phyloP scores from a whole-genome alignment of 768 basidiomycete genomes.

The Collybiopsis confluens region DNA sequence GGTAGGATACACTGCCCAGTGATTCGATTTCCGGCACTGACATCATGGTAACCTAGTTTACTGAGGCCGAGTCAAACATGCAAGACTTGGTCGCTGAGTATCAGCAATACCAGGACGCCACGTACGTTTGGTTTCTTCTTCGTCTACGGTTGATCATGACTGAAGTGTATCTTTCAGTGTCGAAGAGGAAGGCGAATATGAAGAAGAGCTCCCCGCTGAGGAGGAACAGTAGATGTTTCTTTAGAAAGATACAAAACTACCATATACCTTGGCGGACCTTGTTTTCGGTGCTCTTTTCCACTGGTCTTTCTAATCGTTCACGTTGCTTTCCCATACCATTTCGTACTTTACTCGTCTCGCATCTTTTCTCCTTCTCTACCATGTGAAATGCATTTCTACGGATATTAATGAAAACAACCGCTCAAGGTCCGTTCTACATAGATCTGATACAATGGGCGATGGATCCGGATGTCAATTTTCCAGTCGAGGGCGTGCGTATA shows the following conservation, averaged over 20 bases:
- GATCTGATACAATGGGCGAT: slow-evolving; percentile 8
- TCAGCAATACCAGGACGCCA: slow-evolving; percentile 94
- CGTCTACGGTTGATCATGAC: neutral
- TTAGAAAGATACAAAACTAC: slow-evolving; percentile 10
- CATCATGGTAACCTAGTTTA: slow-evolving; percentile 51
- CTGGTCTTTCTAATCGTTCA: neutral
- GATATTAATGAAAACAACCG: slow-evolving; percentile 21
- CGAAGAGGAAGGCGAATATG: slow-evolving; percentile 87
- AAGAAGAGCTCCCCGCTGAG: slow-evolving; percentile 65
- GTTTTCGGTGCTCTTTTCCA: slow-evolving; percentile 9
- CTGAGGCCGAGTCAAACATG: slow-evolving; percentile 99
- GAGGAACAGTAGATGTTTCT: slow-evolving; percentile 48
- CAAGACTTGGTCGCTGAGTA: slow-evolving; percentile 98
- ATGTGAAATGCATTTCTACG: slow-evolving; percentile 23
- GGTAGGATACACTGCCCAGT: slow-evolving; percentile 28
- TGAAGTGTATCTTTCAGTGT: slow-evolving; percentile 41
- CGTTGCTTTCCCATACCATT: too few species aligned
- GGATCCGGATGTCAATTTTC: too few species aligned
- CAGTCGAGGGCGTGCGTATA: too few species aligned
- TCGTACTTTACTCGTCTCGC: too few species aligned
- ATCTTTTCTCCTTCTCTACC: too few species aligned
- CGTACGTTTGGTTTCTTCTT: slow-evolving; percentile 48
- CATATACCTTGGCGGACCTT: slow-evolving; percentile 8
- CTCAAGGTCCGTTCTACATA: neutral
- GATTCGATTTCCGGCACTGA: neutral